Conservation (phyloP, 2,329 filamentous ascomycete species). For the Fusarium anguioides region DNA sequence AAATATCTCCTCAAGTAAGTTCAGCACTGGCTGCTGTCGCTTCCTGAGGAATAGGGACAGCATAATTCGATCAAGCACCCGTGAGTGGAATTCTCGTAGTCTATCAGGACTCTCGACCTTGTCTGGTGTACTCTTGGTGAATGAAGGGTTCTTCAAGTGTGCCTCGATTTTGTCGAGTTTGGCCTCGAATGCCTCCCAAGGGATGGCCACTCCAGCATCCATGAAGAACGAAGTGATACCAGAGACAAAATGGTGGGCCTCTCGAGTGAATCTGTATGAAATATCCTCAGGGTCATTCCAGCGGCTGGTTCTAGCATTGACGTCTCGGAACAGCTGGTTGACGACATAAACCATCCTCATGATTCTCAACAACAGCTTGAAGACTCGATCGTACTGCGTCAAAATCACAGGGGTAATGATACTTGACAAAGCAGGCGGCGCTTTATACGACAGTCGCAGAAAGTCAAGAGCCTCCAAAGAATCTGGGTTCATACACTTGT, state of each 20-base stretch:
- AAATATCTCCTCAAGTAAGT: conserved; percentile 82
- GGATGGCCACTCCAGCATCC: conserved; percentile 77
- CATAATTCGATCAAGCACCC: conserved; percentile 79
- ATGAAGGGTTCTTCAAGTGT: conserved; percentile 59
- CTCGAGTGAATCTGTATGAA: conserved; percentile 72
- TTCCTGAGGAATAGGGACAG: conserved; percentile 78
- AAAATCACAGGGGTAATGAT: conserved; percentile 79
- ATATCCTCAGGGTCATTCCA: conserved; percentile 53
- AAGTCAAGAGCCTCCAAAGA: conserved; percentile 94
- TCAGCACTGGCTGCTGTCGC: conserved; percentile 77
- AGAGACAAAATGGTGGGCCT: conserved; percentile 83
- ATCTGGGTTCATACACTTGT: conserved; percentile 83
- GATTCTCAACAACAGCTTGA: conserved; percentile 81
- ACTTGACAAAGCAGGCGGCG: conserved; percentile 75
- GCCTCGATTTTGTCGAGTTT: conserved; percentile 73
- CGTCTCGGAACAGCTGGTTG: conserved; percentile 71
- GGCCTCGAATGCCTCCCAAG: conserved; percentile 77
- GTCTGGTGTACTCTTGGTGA: conserved; percentile 49
- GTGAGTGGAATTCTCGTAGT: conserved; percentile 76
- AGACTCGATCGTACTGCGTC: conserved; percentile 85
- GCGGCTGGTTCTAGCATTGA: conserved; percentile 54
- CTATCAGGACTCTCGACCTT: conserved; percentile 67
- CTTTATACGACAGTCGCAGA: conserved; percentile 84
- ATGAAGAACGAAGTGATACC: conserved; percentile 82
- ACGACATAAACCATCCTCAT: conserved; percentile 83